Evolutionary conservation across 75 land plant genomes (phyloP).

Genomic region (Selaginella tamariscina): DNA sequence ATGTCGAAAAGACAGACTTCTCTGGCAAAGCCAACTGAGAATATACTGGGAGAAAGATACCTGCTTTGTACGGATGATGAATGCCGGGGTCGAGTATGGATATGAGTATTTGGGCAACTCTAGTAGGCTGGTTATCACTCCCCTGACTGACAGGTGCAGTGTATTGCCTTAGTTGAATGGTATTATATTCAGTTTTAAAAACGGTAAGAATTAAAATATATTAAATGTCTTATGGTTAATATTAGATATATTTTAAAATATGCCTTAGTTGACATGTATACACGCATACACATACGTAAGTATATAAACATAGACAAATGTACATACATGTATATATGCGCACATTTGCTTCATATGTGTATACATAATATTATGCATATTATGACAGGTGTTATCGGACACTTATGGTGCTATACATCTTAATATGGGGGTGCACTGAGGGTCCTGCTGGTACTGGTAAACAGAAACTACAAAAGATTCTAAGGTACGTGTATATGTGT

Average conservation of each 20-base stretch:
- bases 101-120: constrained; percentile 38
- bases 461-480: constrained; percentile 36
- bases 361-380: too few species aligned
- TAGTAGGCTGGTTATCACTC: constrained; percentile 30
- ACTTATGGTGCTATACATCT: constrained; percentile 33
- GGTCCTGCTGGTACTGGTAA: constrained; percentile 40
- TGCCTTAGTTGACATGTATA: too few species aligned
- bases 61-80: constrained; percentile 37
- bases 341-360: too few species aligned
- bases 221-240: too few species aligned
- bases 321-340: too few species aligned
- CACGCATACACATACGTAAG: too few species aligned
- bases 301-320: too few species aligned
- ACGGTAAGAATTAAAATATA: too few species aligned
- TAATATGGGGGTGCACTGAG: constrained; percentile 32
- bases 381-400: constrained; percentile 30
- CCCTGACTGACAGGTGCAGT: constrained; percentile 29
- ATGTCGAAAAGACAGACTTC: constrained; percentile 20
- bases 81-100: constrained; percentile 32
- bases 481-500: constrained; percentile 11
- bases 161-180: too few species aligned
- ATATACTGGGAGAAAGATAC: constrained; percentile 37
- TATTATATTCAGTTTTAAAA: too few species aligned
- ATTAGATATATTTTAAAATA: too few species aligned
- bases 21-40: constrained; percentile 36